phyloP scores from a whole-genome alignment of 176 grass and related monocot genomes.

The Zea luxurians region DNA sequence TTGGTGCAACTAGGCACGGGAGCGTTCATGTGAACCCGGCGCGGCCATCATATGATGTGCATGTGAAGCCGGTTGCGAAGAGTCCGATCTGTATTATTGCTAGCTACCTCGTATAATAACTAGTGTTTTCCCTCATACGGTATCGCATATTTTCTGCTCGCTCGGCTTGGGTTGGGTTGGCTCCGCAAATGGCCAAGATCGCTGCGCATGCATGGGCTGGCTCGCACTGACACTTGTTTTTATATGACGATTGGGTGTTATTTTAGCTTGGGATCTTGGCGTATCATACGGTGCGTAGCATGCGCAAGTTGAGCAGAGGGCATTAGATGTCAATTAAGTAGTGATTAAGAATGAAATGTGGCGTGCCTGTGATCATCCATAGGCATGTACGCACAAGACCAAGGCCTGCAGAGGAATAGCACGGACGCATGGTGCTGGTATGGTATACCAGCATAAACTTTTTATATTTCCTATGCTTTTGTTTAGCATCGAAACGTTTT shows the following conservation, averaged over 20 bases:
- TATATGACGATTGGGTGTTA: constrained; percentile 17
- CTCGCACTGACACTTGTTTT: background rate
- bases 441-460: too few species aligned
- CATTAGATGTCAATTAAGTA: background rate
- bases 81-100: background rate
- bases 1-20: background rate
- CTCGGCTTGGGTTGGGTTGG: too few species aligned
- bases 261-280: constrained; percentile 31
- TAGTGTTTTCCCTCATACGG: background rate
- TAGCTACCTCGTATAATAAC: background rate
- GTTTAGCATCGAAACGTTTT: too few species aligned
- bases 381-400: background rate
- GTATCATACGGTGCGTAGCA: constrained; percentile 1
- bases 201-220: too few species aligned
- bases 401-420: too few species aligned
- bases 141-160: background rate
- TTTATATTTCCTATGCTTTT: too few species aligned
- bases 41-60: background rate
- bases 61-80: background rate
- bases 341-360: background rate
- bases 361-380: background rate
- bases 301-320: background rate
- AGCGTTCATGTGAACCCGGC: constrained; percentile 17
- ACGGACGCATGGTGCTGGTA: too few species aligned
- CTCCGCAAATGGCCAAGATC: constrained; percentile 6